These are phyloP conservation scores for Sporisorium exsertum DNA, from an alignment of 1,284 basidiomycete genomes.

Conservation along the genomic window DNA sequence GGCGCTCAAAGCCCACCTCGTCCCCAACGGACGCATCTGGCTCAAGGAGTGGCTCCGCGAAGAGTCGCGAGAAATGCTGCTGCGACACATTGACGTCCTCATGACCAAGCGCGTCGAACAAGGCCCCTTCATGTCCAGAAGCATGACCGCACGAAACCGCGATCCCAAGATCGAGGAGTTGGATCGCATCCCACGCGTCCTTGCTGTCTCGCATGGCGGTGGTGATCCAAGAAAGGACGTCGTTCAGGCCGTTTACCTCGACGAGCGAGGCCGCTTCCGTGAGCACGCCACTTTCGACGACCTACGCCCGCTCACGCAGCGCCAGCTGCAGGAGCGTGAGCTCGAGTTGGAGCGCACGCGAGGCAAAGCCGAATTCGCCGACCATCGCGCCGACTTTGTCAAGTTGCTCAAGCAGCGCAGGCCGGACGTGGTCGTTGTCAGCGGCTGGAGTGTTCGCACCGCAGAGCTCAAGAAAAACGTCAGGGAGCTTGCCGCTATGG, in stretches of 20 bases:
- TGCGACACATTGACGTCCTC: conserved; percentile 57
- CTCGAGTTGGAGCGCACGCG: conserved; percentile 70
- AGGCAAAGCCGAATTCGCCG: conserved; percentile 73
- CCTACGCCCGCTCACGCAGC: conserved; percentile 53
- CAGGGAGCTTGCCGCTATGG: conserved; percentile 76
- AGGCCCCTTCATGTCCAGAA: conserved; percentile 77
- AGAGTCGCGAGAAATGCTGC: conserved; percentile 81
- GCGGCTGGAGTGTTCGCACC: conserved; percentile 78
- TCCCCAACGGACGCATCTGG: conserved; percentile 88
- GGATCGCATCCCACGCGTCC: conserved; percentile 81
- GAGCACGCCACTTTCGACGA: conserved; percentile 89
- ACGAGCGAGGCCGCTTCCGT: conserved; percentile 86
- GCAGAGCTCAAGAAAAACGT: conserved; percentile 76
- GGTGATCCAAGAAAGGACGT: conserved; percentile 92
- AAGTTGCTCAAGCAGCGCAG: conserved; percentile 83
- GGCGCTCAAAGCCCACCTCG: conserved; percentile 80
- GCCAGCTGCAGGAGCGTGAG: conserved; percentile 72
- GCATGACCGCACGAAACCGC: conserved; percentile 60
- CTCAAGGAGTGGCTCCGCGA: conserved; percentile 88
- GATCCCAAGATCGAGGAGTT: conserved; percentile 73
- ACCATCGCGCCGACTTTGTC: conserved; percentile 75
- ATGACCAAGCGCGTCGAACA: conserved; percentile 70
- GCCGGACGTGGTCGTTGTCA: conserved; percentile 89
- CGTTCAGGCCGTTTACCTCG: conserved; percentile 85
- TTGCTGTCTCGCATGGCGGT: conserved; percentile 93